Conservation (phyloP, 2,329 filamentous ascomycete genomes). For the Lizonia empirigonia region DNA sequence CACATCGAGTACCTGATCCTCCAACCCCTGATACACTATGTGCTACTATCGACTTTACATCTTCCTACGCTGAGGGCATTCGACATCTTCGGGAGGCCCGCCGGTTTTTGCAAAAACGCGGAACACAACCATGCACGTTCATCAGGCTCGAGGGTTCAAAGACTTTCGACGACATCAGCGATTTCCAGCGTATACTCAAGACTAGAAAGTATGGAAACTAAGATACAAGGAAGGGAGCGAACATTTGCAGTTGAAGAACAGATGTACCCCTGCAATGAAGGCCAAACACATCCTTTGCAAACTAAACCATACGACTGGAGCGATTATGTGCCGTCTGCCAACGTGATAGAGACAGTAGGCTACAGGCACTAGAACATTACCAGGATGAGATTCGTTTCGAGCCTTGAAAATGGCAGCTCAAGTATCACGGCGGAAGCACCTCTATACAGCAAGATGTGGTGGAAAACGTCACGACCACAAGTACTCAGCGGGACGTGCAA, state of each 20-base stretch:
- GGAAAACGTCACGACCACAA: neutral
- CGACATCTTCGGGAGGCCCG: slow-evolving; percentile 41
- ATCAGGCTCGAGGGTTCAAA: slow-evolving; percentile 18
- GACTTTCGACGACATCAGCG: neutral
- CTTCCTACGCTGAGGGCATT: slow-evolving; percentile 52
- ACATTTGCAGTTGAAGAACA: neutral
- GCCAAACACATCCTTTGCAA: slow-evolving; percentile 19
- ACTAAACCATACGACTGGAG: slow-evolving; percentile 17
- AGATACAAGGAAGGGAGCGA: neutral
- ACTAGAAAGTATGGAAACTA: neutral
- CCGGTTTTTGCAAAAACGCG: slow-evolving; percentile 41
- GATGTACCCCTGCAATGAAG: slow-evolving; percentile 8
- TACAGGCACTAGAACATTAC: neutral
- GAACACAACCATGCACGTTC: slow-evolving; percentile 14
- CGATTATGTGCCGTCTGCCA: slow-evolving; percentile 17
- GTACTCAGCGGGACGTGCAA: neutral
- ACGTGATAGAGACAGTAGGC: slow-evolving; percentile 3
- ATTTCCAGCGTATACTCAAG: neutral
- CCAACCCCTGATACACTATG: slow-evolving; percentile 34
- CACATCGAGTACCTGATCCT: neutral
- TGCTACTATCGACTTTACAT: slow-evolving; percentile 53
- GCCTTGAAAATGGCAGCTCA: slow-evolving; percentile 15
- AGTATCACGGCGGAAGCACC: slow-evolving; percentile 4
- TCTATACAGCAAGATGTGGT: neutral
- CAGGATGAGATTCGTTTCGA: slow-evolving; percentile 3